Evolutionary conservation across 2,329 filamentous ascomycete genomes (phyloP).

Genomic region (Fusarium musae): DNA sequence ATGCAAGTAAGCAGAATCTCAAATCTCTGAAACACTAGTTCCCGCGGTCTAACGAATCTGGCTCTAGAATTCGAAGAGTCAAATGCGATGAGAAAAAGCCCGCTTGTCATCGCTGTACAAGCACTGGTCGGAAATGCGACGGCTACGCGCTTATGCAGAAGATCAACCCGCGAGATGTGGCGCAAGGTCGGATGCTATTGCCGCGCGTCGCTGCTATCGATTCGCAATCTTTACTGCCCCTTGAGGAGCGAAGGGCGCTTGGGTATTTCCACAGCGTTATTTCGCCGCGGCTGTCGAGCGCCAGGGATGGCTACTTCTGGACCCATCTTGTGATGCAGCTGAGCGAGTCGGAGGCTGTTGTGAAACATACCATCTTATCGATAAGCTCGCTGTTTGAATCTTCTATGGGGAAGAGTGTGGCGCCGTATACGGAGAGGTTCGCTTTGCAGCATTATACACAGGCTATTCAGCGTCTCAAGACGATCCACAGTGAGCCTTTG

Average conservation of each 20-base stretch:
- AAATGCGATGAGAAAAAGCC: slow-evolving; percentile 9
- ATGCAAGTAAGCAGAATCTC: background rate
- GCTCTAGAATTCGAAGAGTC: background rate
- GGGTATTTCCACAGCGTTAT: slow-evolving; percentile 15
- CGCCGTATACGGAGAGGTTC: background rate
- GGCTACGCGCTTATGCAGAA: background rate
- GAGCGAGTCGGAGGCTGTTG: slow-evolving; percentile 5
- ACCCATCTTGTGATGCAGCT: slow-evolving; percentile 24
- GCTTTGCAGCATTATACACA: slow-evolving; percentile 18
- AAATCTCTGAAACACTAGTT: background rate
- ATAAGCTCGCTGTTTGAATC: slow-evolving; percentile 24
- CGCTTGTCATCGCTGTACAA: background rate
- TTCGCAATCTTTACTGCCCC: background rate
- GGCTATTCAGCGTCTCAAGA: slow-evolving; percentile 8
- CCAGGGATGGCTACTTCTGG: slow-evolving; percentile 21
- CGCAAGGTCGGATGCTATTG: background rate
- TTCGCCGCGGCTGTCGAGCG: slow-evolving; percentile 7
- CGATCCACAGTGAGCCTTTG: background rate
- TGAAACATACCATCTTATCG: slow-evolving; percentile 22
- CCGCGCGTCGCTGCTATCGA: background rate
- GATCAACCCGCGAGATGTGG: background rate
- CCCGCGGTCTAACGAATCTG: background rate
- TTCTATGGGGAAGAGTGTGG: background rate
- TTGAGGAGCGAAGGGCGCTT: background rate
- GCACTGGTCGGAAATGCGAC: slow-evolving; percentile 7